phyloP scores from a whole-genome alignment of 495 filamentous ascomycete species.

The Podospora fimiseda region DNA sequence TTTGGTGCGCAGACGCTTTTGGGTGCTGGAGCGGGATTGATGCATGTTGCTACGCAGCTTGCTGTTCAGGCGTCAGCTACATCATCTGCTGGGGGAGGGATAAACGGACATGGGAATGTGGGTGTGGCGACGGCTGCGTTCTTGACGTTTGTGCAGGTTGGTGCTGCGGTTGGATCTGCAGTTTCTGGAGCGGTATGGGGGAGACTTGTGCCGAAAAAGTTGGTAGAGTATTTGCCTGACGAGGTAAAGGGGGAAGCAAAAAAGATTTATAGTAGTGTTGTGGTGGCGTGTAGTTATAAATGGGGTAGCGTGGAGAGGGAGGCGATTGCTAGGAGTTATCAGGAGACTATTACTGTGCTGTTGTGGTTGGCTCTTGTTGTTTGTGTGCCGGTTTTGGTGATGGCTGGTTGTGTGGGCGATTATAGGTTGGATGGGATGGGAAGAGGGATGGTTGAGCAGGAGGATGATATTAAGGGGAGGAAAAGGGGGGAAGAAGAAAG shows the following conservation, averaged over 20 bases:
- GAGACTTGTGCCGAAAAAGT: conserved; percentile 42
- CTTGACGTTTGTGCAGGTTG: conserved; percentile 51
- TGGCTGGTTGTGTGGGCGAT: conserved; percentile 40
- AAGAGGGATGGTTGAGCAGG: not conserved
- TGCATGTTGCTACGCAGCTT: conserved; percentile 55
- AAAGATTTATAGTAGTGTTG: conserved; percentile 49
- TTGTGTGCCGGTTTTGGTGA: conserved; percentile 37
- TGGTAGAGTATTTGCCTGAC: conserved; percentile 50
- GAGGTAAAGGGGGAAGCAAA: conserved; percentile 32
- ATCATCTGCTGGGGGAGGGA: not conserved
- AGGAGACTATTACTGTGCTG: conserved; percentile 45
- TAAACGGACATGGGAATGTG: conserved; percentile 39
- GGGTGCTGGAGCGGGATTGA: conserved; percentile 52
- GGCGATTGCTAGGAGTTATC: conserved; percentile 51
- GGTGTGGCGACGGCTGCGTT: conserved; percentile 56
- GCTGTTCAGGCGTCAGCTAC: conserved; percentile 46
- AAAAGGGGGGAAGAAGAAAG: not conserved
- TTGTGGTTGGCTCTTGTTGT: conserved; percentile 42
- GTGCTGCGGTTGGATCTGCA: conserved; percentile 54
- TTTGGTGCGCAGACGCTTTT: conserved; percentile 67
- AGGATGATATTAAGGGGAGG: not conserved
- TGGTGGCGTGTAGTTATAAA: conserved; percentile 44
- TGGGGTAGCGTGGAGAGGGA: conserved; percentile 40
- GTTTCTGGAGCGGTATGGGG: conserved; percentile 61
- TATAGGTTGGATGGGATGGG: conserved; percentile 43